These are phyloP conservation scores for Lentinula boryana DNA, from an alignment of 768 basidiomycete genomes.

Conservation along the genomic window DNA sequence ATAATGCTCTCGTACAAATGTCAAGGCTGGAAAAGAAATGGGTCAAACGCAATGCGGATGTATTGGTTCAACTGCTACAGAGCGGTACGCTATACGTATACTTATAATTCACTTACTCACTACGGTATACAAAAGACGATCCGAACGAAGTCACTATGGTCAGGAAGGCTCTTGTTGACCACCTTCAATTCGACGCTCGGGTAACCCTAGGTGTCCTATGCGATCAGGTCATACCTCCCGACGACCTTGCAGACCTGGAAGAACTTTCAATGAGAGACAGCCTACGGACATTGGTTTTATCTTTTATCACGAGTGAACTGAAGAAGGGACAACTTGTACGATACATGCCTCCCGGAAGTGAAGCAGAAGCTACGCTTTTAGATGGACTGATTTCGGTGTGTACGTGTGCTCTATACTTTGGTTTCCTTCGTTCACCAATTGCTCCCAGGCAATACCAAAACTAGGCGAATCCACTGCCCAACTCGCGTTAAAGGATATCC, in stretches of 20 bases:
- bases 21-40: constrained; percentile 45
- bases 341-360: constrained; percentile 38
- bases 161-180: constrained; percentile 50
- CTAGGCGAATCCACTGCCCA: constrained; percentile 34
- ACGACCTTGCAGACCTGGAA: constrained; percentile 33
- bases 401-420: not conserved
- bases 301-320: constrained; percentile 52
- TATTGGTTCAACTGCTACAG: constrained; percentile 69
- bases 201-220: constrained; percentile 62
- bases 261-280: constrained; percentile 52
- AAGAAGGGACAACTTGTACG: constrained; percentile 32
- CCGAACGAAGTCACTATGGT: constrained; percentile 58
- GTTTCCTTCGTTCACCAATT: constrained; percentile 5
- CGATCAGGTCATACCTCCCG: constrained; percentile 54
- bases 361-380: constrained; percentile 42
- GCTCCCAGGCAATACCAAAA: constrained; percentile 42
- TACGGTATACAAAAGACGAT: constrained; percentile 40
- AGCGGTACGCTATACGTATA: constrained; percentile 38
- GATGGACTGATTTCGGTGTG: constrained; percentile 45
- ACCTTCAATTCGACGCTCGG: constrained; percentile 57
- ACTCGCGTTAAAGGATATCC: constrained; percentile 45
- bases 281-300: constrained; percentile 51
- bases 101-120: not conserved
- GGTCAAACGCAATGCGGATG: constrained; percentile 70
- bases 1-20: constrained; percentile 47